Percentiles rank a stretch among this genome's conserved stretches.
Conservation (phyloP, 1,139 yeast species). For the Suhomyces chickasaworum region DNA sequence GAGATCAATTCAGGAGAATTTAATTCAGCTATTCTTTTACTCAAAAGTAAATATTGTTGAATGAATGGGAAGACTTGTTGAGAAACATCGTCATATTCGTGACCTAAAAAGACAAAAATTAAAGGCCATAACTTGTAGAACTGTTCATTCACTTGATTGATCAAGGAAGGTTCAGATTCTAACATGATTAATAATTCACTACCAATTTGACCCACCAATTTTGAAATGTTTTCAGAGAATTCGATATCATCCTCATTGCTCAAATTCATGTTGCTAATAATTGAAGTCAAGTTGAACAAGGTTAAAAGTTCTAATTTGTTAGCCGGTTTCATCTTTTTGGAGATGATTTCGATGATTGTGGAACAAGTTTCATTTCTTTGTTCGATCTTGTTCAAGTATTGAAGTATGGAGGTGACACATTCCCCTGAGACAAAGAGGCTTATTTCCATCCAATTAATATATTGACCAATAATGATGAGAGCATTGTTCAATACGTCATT, state of each 20-base stretch:
- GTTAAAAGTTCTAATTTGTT: conserved; percentile 78
- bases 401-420: conserved; percentile 63
- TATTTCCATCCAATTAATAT: conserved; percentile 95
- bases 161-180: conserved; percentile 50
- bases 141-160: conserved; percentile 40
- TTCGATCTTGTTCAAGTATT: conserved; percentile 51
- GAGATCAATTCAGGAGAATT: conserved; percentile 54
- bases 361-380: conserved; percentile 65
- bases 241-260: conserved; percentile 56
- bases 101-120: conserved; percentile 66
- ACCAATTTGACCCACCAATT: conserved; percentile 73
- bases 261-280: conserved; percentile 44
- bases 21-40: conserved; percentile 57
- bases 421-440: conserved; percentile 70
- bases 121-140: conserved; percentile 63
- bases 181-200: conserved; percentile 68
- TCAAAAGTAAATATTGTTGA: conserved; percentile 66
- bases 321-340: conserved; percentile 90
- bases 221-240: conserved; percentile 76
- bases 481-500: conserved; percentile 58
- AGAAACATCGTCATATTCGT: conserved; percentile 88
- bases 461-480: conserved; percentile 76
- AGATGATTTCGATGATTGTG: conserved; percentile 76
- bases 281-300: conserved; percentile 63
- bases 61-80: conserved; percentile 80